phyloP scores from a whole-genome alignment of 345 rosid genomes.

The Hypericum androsaemum region DNA sequence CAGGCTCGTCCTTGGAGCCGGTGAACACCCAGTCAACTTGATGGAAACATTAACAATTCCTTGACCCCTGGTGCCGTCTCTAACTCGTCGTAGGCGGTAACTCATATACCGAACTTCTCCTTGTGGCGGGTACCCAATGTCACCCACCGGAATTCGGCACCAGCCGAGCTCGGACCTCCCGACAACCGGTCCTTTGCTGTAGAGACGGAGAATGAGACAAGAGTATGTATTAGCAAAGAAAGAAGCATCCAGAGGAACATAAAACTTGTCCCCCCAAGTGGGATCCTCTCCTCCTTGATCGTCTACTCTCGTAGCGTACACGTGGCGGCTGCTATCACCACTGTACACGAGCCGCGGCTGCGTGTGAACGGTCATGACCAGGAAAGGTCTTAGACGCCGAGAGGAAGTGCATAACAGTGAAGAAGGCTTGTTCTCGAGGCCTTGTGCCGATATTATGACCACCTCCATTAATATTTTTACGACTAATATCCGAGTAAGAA shows the following conservation, averaged over 20 bases:
- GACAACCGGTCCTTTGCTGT: constrained; percentile 23
- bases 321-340: constrained; percentile 9
- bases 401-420: constrained; percentile 9
- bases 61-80: constrained; percentile 33
- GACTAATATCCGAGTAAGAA: no score
- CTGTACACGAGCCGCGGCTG: background rate
- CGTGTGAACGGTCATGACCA: constrained; percentile 22
- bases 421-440: constrained; percentile 22
- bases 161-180: constrained; percentile 36
- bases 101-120: constrained; percentile 27
- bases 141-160: constrained; percentile 38
- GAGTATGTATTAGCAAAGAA: constrained; percentile 23
- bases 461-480: no score
- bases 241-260: constrained; percentile 17
- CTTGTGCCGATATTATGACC: constrained; percentile 34
- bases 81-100: constrained; percentile 29
- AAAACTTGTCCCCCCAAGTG: constrained; percentile 43
- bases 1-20: background rate
- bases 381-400: constrained; percentile 24
- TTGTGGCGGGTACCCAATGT: constrained; percentile 17
- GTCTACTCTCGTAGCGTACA: constrained; percentile 17
- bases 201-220: constrained; percentile 20
- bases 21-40: constrained; percentile 13
- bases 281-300: constrained; percentile 35
- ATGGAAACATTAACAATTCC: constrained; percentile 38